Conservation (phyloP, 164 flowering plant species). For the Paratinospora sagittata region DNA sequence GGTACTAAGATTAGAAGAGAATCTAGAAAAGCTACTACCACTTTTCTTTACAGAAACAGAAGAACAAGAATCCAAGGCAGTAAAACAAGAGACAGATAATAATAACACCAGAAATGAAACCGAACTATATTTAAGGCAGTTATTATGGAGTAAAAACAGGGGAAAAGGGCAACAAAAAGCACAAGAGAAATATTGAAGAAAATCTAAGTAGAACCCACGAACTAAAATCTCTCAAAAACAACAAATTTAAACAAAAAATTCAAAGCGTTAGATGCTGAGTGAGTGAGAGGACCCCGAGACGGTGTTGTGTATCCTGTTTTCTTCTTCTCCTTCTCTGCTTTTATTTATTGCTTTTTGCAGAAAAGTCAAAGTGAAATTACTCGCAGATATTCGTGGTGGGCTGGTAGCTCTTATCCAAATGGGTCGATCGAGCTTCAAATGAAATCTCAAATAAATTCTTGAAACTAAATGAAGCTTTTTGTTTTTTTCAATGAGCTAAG, state of each 20-base stretch:
- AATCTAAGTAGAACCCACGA: slow-evolving; percentile 8
- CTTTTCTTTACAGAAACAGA: slow-evolving; percentile 5
- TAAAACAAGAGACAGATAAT: too few species aligned
- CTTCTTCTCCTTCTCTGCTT: too few species aligned
- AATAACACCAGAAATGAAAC: neutral
- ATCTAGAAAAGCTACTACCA: slow-evolving; percentile 30
- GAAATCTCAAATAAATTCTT: too few species aligned
- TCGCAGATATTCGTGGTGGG: slow-evolving; percentile 2
- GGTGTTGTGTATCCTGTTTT: neutral
- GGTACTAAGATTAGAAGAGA: slow-evolving; percentile 17
- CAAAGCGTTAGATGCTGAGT: neutral
- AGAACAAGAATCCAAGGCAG: slow-evolving; percentile 3
- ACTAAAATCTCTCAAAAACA: neutral
- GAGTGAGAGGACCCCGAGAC: too few species aligned
- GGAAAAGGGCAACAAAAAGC: slow-evolving; percentile 2
- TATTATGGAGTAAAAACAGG: slow-evolving; percentile 12
- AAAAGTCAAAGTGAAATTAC: slow-evolving; percentile 17
- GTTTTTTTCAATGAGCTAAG: too few species aligned
- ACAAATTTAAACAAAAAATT: neutral
- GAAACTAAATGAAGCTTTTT: too few species aligned
- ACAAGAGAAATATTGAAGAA: slow-evolving; percentile 6
- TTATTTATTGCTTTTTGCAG: slow-evolving; percentile 12
- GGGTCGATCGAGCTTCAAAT: slow-evolving; percentile 6
- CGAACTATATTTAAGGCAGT: slow-evolving; percentile 13
- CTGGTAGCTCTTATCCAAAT: slow-evolving; percentile 12